A percentile compares a stretch with the other conserved stretches of the same genome.
These are phyloP conservation scores for Ogataea allantospora DNA, from an alignment of 805 yeast genomes.

Conservation along the genomic window DNA sequence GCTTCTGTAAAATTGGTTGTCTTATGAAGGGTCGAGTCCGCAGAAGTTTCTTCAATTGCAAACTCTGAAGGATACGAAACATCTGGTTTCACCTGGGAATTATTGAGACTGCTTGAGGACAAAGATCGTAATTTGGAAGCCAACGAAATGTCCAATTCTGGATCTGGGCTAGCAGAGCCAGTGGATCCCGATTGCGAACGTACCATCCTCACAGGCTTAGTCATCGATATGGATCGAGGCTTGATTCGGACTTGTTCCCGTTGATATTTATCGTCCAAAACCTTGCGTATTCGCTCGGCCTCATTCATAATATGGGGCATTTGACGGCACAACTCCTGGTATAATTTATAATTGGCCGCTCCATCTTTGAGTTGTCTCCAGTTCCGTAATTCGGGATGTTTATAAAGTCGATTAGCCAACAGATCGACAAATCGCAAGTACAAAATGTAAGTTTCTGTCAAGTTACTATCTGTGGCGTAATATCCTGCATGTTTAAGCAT, in stretches of 20 bases:
- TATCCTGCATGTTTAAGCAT: conserved; percentile 46
- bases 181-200: background rate
- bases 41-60: conserved; percentile 2
- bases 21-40: conserved; percentile 31
- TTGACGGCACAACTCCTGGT: conserved; percentile 21
- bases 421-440: conserved; percentile 61
- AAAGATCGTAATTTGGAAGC: conserved; percentile 10
- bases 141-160: conserved; percentile 3
- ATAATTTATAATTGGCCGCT: conserved; percentile 25
- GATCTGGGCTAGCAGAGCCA: conserved; percentile 1
- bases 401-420: conserved; percentile 44
- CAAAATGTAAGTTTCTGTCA: conserved; percentile 52
- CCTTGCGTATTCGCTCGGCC: conserved; percentile 29
- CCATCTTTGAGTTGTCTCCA: conserved; percentile 13
- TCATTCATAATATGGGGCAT: conserved; percentile 32
- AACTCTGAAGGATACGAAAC: conserved; percentile 6
- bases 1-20: conserved; percentile 48
- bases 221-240: background rate
- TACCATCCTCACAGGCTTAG: background rate
- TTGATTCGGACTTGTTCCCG: background rate
- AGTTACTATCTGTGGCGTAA: conserved; percentile 41
- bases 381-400: conserved; percentile 39
- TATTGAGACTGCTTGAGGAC: conserved; percentile 8
- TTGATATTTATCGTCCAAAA: conserved; percentile 26
- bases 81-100: conserved; percentile 3